Base-by-base conservation (phyloP, 1,139 yeast genomes). In the Kurtzmaniella quercitrusa region DNA sequence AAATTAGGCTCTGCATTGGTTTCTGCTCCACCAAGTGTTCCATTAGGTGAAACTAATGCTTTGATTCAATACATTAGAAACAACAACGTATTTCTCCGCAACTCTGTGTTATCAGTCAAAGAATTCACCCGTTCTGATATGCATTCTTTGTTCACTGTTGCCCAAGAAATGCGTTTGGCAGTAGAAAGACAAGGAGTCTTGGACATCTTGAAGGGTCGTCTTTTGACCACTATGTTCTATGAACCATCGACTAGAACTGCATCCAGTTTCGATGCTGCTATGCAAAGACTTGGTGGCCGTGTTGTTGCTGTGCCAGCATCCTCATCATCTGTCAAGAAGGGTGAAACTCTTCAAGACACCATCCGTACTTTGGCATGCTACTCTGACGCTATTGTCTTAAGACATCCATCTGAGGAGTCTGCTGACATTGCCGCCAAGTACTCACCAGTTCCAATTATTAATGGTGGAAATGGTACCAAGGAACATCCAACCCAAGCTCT, bases 401-500 rank as follows among this genome's bases (percentile, higher is more conserved):
- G 99, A 75, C 99, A 94, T 63, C 98, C 98, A 52, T 80, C 82
- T 41, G 96, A 87, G 63, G 89, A 84, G 62, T 82, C 94, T 55
- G 96, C 96, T 45, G 90, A 84, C 57, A 82, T 86, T 65, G 98
- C 98, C 49, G 95, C 96, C 55, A 90, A 91, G 65, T 93, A 83
- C 73, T 89, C 98, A 33, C 96, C 96, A 50, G 93, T 94, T 53
- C 98, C 99, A 50, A 87, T 94, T 53, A 84, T 94, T 65, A 94
- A 94, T 63, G 98, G 96, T 61, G 99, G 99, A 63, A 93, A 93
- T 63, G 98, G 98, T 38, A 75, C 96, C 43, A 85, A 88, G 68
- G 98, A 93, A 73, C 99, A 93, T 68, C 99, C 99, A 58, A 88
- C 98, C 23, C 99, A 94, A 71, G 98, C 98, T 2, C 85, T 94